phyloP scores from a whole-genome alignment of 1,139 yeast species.

The Kurtzmaniella natalensis region DNA sequence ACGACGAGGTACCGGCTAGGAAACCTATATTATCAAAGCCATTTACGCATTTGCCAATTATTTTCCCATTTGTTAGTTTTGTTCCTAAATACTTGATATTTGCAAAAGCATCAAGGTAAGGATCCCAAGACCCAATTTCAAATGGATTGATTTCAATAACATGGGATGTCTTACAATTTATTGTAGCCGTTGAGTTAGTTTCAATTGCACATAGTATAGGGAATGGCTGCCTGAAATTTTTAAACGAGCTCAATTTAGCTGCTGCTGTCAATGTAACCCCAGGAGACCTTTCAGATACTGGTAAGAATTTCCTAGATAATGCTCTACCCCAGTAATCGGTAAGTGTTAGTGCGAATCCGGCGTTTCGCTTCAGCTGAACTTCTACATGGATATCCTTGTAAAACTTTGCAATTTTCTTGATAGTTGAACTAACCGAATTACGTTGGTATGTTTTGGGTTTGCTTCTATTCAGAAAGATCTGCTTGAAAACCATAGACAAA shows the following conservation, averaged over 20 bases:
- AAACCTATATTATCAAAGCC: constrained; percentile 75
- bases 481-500: constrained; percentile 2
- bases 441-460: not conserved
- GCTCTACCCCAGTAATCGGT: constrained; percentile 72
- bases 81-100: constrained; percentile 55
- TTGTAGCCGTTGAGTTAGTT: constrained; percentile 9
- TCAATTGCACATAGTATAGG: constrained; percentile 39
- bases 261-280: constrained; percentile 27
- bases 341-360: constrained; percentile 55
- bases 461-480: constrained; percentile 2
- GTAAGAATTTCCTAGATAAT: constrained; percentile 44
- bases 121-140: constrained; percentile 71
- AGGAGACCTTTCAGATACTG: constrained; percentile 30
- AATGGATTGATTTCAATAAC: constrained; percentile 56
- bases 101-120: constrained; percentile 45
- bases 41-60: constrained; percentile 39
- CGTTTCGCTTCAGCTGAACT: constrained; percentile 43
- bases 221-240: constrained; percentile 32
- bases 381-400: constrained; percentile 52
- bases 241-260: constrained; percentile 16
- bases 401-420: constrained; percentile 36
- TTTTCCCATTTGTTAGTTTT: constrained; percentile 28
- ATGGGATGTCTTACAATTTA: constrained; percentile 24
- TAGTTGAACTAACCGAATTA: constrained; percentile 1
- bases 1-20: constrained; percentile 68